Evolutionary conservation across 2,329 filamentous ascomycete genomes (phyloP).

Genomic region (Knoxdaviesia capensis): DNA sequence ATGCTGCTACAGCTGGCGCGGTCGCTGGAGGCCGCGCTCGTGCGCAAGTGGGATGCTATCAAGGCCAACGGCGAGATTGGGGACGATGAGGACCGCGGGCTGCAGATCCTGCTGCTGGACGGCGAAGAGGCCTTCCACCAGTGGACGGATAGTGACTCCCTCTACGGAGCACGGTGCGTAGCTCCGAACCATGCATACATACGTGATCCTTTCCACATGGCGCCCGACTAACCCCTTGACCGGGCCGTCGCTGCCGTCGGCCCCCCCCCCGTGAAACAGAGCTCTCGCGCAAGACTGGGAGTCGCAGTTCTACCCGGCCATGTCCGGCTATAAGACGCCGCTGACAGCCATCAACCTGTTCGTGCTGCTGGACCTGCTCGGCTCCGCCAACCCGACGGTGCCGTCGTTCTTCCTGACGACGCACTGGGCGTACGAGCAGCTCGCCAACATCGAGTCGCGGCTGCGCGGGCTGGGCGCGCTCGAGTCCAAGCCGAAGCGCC

Average conservation of each 20-base stretch:
- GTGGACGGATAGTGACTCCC: slow-evolving; percentile 66
- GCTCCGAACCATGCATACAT: not conserved
- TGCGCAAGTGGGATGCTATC: slow-evolving; percentile 64
- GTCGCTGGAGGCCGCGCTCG: slow-evolving; percentile 61
- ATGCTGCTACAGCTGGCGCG: slow-evolving; percentile 76
- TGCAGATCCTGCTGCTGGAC: slow-evolving; percentile 80
- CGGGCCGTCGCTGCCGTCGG: too few relatives aligned
- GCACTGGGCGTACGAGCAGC: slow-evolving; percentile 75
- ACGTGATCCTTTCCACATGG: not conserved
- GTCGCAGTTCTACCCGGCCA: slow-evolving; percentile 40
- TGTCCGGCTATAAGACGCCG: slow-evolving; percentile 55
- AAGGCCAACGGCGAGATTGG: slow-evolving; percentile 32
- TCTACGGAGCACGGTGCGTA: slow-evolving; percentile 65
- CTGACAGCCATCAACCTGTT: slow-evolving; percentile 72
- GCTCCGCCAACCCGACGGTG: slow-evolving; percentile 44
- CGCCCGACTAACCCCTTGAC: not conserved
- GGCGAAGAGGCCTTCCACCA: slow-evolving; percentile 78
- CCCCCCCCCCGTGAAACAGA: slow-evolving; percentile 12
- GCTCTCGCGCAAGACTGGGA: slow-evolving; percentile 75
- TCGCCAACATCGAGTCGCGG: slow-evolving; percentile 55
- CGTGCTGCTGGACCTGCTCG: slow-evolving; percentile 78
- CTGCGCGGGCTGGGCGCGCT: slow-evolving; percentile 47
- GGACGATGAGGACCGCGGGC: slow-evolving; percentile 57
- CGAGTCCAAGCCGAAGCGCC: slow-evolving; percentile 28
- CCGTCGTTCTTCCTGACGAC: slow-evolving; percentile 80